Percentiles rank a stretch among this genome's conserved stretches.
Evolutionary conservation across 176 grass and related monocot species (phyloP).

Genomic region (Bonia amplexicaulis): DNA sequence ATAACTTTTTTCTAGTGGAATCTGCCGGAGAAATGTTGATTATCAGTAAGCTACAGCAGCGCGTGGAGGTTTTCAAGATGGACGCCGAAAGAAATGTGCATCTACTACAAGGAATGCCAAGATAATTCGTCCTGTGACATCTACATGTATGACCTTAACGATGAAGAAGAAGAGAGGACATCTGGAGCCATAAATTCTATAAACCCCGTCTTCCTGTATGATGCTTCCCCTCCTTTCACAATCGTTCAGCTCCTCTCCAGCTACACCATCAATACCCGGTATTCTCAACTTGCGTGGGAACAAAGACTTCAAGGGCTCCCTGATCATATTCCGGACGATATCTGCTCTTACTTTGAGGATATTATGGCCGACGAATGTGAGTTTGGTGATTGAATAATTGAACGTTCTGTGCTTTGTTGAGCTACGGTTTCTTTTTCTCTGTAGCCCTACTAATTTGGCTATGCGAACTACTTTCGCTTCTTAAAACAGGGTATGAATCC

Average conservation of each 20-base stretch:
- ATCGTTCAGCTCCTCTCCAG: not conserved
- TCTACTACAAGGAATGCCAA: not conserved
- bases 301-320: no score
- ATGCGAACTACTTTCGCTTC: no score
- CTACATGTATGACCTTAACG: not conserved
- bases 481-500: no score
- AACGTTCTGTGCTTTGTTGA: no score
- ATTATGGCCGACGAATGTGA: no score
- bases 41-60: not conserved
- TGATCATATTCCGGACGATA: no score
- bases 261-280: not conserved
- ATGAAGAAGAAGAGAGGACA: not conserved
- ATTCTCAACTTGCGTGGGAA: not conserved
- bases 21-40: not conserved
- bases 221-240: not conserved
- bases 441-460: no score
- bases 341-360: no score
- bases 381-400: not conserved
- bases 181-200: not conserved
- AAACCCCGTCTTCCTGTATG: not conserved
- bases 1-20: not conserved
- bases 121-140: not conserved
- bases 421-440: no score
- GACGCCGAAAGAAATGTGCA: not conserved
- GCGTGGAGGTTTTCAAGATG: not conserved